phyloP scores from a whole-genome alignment of 192 early-diverging fungal genomes.

The Entomortierella chlamydospora region DNA sequence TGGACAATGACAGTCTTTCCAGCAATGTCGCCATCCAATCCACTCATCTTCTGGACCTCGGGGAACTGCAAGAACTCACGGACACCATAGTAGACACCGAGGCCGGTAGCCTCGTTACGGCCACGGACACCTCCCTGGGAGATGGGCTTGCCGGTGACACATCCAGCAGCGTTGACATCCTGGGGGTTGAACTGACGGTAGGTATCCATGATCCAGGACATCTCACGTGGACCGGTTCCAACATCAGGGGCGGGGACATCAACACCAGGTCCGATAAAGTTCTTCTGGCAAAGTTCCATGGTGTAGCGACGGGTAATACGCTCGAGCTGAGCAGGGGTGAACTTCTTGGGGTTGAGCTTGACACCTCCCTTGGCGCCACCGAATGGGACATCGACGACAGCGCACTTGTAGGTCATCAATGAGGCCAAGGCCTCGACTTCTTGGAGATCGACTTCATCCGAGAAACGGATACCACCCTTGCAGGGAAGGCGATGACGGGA shows the following conservation, averaged over 20 bases:
- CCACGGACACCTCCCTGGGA: slow-evolving; percentile 85
- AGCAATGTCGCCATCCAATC: slow-evolving; percentile 69
- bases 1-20: slow-evolving; percentile 79
- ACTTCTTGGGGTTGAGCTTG: slow-evolving; percentile 85
- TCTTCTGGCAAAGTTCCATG: slow-evolving; percentile 87
- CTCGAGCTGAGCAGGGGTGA: slow-evolving; percentile 79
- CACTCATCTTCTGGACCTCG: slow-evolving; percentile 79
- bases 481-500: slow-evolving; percentile 83
- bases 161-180: slow-evolving; percentile 85
- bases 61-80: slow-evolving; percentile 84
- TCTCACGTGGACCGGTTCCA: slow-evolving; percentile 82
- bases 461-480: slow-evolving; percentile 88
- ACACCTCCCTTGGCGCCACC: slow-evolving; percentile 87
- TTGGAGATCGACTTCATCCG: slow-evolving; percentile 80
- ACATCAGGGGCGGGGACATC: slow-evolving; percentile 90
- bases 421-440: slow-evolving; percentile 87
- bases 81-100: slow-evolving; percentile 86
- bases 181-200: slow-evolving; percentile 85
- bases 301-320: slow-evolving; percentile 87
- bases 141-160: slow-evolving; percentile 87
- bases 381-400: slow-evolving; percentile 89
- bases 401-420: slow-evolving; percentile 92
- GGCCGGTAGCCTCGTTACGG: slow-evolving; percentile 85
- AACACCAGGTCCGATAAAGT: slow-evolving; percentile 85
- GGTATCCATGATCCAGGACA: slow-evolving; percentile 91